Conservation (phyloP, 495 filamentous ascomycete species). For the Trichoderma parareesei region DNA sequence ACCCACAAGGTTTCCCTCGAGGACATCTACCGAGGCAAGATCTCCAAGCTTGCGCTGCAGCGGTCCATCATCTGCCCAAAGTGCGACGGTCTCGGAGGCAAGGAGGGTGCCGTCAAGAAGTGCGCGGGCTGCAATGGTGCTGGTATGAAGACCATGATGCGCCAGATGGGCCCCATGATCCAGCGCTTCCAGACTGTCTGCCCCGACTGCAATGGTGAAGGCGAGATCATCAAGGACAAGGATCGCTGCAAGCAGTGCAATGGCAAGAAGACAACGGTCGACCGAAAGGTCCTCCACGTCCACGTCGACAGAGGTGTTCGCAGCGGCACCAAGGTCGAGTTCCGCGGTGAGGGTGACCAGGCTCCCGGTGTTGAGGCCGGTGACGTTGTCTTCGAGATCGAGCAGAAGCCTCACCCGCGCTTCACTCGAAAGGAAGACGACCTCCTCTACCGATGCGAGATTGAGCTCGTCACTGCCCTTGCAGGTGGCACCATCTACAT, state of each 20-base stretch:
- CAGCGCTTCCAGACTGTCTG: conserved; percentile 99
- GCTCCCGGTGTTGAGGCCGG: conserved; percentile 85
- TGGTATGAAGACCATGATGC: conserved; percentile 99
- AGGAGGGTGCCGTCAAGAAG: conserved; percentile 90
- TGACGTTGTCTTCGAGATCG: conserved; percentile 95
- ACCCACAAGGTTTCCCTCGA: conserved; percentile 96
- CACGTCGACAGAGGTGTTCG: conserved; percentile 93
- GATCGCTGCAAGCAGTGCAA: conserved; percentile 90
- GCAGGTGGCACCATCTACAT: conserved; percentile 82
- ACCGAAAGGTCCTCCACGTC: conserved; percentile 96
- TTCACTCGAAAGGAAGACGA: conserved; percentile 97
- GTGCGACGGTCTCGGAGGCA: conserved; percentile 93
- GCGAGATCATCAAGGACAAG: conserved; percentile 91
- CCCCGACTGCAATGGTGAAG: conserved; percentile 94
- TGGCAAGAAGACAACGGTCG: conserved; percentile 95
- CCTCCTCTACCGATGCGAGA: conserved; percentile 89
- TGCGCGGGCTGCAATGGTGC: conserved; percentile 85
- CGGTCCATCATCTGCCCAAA: conserved; percentile 94
- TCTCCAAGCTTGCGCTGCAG: conserved; percentile 94
- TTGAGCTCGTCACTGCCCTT: conserved; percentile 91
- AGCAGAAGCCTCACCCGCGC: conserved; percentile 90
- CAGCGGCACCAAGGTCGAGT: conserved; percentile 90
- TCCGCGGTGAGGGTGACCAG: conserved; percentile 94
- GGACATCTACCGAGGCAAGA: conserved; percentile 96
- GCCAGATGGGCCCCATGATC: conserved; percentile 99